Evolutionary conservation across 345 rosid species (phyloP).

Genomic region (Eucalyptus sp.): DNA sequence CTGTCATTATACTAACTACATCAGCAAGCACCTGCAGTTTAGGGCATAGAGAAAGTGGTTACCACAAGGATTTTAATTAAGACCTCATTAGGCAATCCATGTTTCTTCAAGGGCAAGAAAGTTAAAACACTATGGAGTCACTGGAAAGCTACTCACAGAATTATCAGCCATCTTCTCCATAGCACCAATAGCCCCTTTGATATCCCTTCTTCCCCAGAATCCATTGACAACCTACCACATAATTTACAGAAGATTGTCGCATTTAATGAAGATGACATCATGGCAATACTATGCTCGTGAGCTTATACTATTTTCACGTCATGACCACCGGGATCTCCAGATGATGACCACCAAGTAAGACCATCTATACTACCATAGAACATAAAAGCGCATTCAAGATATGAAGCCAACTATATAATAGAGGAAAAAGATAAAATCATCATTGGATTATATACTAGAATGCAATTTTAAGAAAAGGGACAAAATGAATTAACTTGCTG

Average conservation of each 20-base stretch:
- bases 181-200: conserved; percentile 61
- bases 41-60: background rate
- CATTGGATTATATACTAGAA: background rate
- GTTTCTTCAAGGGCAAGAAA: background rate
- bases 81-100: background rate
- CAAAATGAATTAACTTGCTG: background rate
- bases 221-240: conserved; percentile 57
- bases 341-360: background rate
- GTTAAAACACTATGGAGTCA: background rate
- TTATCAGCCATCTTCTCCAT: conserved; percentile 95
- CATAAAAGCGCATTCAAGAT: background rate
- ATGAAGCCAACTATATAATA: background rate
- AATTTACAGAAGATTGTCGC: background rate
- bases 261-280: background rate
- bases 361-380: background rate
- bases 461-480: background rate
- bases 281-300: background rate
- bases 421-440: background rate
- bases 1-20: conserved; percentile 46
- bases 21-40: conserved; percentile 73
- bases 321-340: background rate
- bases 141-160: conserved; percentile 36
- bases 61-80: background rate
- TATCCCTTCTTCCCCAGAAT: conserved; percentile 83
- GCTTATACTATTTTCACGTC: background rate